Base-by-base conservation (phyloP, 2,329 filamentous ascomycete genomes). In the Fusarium globosum region DNA sequence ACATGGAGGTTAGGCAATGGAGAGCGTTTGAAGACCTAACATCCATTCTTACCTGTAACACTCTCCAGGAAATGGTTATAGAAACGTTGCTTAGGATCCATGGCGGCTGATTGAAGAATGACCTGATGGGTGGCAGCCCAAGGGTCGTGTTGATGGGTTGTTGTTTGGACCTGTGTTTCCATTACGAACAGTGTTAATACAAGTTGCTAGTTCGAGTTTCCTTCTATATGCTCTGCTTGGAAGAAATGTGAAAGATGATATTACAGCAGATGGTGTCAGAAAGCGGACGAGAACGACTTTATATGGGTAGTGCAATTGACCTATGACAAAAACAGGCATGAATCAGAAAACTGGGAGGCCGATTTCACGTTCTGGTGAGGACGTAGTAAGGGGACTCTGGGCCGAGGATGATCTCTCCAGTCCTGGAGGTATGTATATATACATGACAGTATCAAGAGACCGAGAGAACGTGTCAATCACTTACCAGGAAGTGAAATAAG, bases 41-140 rank as follows among this genome's bases (percentile, higher is more conserved):
- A 36, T 33, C 16, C 30, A 16, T n/a, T 38, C 85, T 81, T 84
- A 95, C 94, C 88, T 52, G 90, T 89, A 58, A 93, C 89, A 81
- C 93, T 91, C 76, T 91, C 88, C 74, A 94, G 92, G 79, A 97
- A 97, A 80, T 94, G 92, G 76, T 91, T 90, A 81, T 96, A 95
- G 85, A 97, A 97, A 42, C 90, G 90, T 79, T 96, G 92, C 75
- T 95, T 96, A 65, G 81, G 79, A 67, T 83, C 81, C 82, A 83
- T 83, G 60, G 60, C 78, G 46, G 65, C 71, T 42, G 58, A 59
- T 33, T 63, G 76, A 57, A 77, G 75, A 45, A 76, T 76, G 48
- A 73, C 61, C 56, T 74, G 72, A 66, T 78, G 73, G 42, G 63
- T 69, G 35, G 77, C 70, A 42, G 76, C 65, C 75, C 72, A 76